Base-by-base conservation (phyloP, 1,139 yeast genomes). In the Komagataea norvegica region DNA sequence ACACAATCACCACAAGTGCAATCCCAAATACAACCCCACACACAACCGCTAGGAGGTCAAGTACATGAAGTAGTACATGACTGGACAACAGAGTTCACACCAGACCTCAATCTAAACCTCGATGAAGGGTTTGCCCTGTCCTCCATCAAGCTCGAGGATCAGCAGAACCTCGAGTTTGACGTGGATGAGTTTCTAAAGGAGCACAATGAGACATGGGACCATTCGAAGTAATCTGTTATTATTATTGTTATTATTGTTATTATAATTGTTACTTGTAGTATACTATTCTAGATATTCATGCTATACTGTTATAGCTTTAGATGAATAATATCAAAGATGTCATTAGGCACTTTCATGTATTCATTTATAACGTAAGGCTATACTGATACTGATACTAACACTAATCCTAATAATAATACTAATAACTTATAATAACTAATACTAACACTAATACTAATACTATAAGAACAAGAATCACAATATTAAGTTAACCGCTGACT, bases 101-200 rank as follows among this genome's bases (percentile, higher is more conserved):
- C 20, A 10, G 18, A 8, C 31, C 10, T n/a, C 20, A 28, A 8
- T 6, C 10, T 10, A 28, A n/a, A 14, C 31, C 19, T 16, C 31
- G 20, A 16, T 13, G 20, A 16, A 28, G 31, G 26, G n/a, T 26
- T 20, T 7, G 15, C 45, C 10, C 16, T 34, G 3, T 41, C 39
- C 2, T 20, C 38, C 7, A 35, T 44, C 20, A 40, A 43, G 30
- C 34, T 38, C 15, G 46, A 40, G 6, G 29, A 31, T 14, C 13
- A 13, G 4, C 30, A 27, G 11, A 43, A 35, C 8, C 13, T 43
- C 13, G 48, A 40, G 10, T 52, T 52, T 31, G 56, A 52, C 25
- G 52, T 52, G 4, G 43, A 49, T 33, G 55, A 52, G 29, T 48
- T 52, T 24, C 29, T 52, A 18, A 47, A 42, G 33, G 49, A 48